A percentile compares a stretch with the other conserved stretches of the same genome.
Conservation (phyloP, 2,329 filamentous ascomycete species). For the Mycogone perniciosa region DNA sequence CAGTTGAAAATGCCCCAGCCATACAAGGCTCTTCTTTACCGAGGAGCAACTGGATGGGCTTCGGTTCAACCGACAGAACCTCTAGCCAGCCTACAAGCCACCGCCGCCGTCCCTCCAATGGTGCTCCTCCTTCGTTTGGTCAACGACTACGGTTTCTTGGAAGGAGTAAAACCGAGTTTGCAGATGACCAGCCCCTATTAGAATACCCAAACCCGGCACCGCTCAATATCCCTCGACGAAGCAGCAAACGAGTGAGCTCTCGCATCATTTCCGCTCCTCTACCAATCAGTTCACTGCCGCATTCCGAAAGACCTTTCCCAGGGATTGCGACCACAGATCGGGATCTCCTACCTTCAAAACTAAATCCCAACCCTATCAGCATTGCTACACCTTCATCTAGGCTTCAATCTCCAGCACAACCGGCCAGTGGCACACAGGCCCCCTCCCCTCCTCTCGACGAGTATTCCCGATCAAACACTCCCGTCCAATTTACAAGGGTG, state of each 20-base stretch:
- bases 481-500: slow-evolving; percentile 8
- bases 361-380: slow-evolving; percentile 22
- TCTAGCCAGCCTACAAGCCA: not conserved
- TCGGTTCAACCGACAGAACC: not conserved
- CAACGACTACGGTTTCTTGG: slow-evolving; percentile 29
- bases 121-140: slow-evolving; percentile 24
- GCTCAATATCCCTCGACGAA: slow-evolving; percentile 49
- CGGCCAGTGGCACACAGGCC: slow-evolving; percentile 18
- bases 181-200: slow-evolving; percentile 31
- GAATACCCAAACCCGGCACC: slow-evolving; percentile 42
- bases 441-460: slow-evolving; percentile 30
- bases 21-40: slow-evolving; percentile 1
- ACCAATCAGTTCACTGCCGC: slow-evolving; percentile 17
- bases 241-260: slow-evolving; percentile 34
- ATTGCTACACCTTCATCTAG: slow-evolving; percentile 10
- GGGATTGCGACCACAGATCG: slow-evolving; percentile 26
- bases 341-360: slow-evolving; percentile 30
- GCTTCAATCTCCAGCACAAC: slow-evolving; percentile 6
- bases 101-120: not conserved
- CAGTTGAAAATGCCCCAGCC: not conserved
- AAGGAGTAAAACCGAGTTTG: slow-evolving; percentile 30
- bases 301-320: slow-evolving; percentile 28
- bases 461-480: slow-evolving; percentile 19
- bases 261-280: slow-evolving; percentile 9
- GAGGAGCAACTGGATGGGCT: slow-evolving; percentile 2